A percentile compares a stretch with the other conserved stretches of the same genome.
phyloP scores from a whole-genome alignment of 164 flowering plant genomes.

The Nelumbo lutea region DNA sequence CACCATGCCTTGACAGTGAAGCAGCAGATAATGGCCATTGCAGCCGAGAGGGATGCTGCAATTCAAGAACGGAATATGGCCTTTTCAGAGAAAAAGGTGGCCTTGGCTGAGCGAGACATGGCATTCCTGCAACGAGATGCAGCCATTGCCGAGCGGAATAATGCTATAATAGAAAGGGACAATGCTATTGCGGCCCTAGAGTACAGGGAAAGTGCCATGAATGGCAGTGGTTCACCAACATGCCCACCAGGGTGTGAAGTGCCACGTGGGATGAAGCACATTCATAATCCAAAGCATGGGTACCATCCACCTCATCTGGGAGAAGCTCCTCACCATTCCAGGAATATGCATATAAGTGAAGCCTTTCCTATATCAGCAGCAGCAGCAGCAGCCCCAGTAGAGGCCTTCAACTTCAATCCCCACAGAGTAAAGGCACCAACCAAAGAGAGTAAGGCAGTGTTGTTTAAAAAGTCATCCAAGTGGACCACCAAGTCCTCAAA shows the following conservation, averaged over 20 bases:
- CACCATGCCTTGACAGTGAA: too few species aligned
- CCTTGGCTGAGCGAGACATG: constrained; percentile 63
- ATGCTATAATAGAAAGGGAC: constrained; percentile 55
- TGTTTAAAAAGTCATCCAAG: constrained; percentile 28
- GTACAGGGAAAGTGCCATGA: constrained; percentile 51
- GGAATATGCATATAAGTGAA: constrained; percentile 45
- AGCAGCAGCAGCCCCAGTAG: constrained; percentile 25
- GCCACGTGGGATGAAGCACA: constrained; percentile 50
- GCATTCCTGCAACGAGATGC: constrained; percentile 60
- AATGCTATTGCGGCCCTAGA: constrained; percentile 69
- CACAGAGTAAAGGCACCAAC: constrained; percentile 45
- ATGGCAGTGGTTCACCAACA: constrained; percentile 30
- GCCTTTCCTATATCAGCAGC: constrained; percentile 36
- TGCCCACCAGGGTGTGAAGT: constrained; percentile 52
- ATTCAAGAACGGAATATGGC: constrained; percentile 68
- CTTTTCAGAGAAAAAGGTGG: constrained; percentile 56
- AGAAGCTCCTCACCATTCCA: constrained; percentile 37
- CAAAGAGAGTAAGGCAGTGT: constrained; percentile 32
- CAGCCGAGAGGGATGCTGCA: constrained; percentile 80
- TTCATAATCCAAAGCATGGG: constrained; percentile 1
- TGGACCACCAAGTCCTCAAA: constrained; percentile 24
- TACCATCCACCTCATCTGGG: constrained; percentile 39
- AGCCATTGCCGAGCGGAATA: constrained; percentile 63
- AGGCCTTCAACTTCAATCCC: constrained; percentile 19
- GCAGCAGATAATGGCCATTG: constrained; percentile 39